Evolutionary conservation across 768 basidiomycete genomes (phyloP), one percentile per base, ranked within the genome.

Genomic region (Termitomyces sp.): DNA sequence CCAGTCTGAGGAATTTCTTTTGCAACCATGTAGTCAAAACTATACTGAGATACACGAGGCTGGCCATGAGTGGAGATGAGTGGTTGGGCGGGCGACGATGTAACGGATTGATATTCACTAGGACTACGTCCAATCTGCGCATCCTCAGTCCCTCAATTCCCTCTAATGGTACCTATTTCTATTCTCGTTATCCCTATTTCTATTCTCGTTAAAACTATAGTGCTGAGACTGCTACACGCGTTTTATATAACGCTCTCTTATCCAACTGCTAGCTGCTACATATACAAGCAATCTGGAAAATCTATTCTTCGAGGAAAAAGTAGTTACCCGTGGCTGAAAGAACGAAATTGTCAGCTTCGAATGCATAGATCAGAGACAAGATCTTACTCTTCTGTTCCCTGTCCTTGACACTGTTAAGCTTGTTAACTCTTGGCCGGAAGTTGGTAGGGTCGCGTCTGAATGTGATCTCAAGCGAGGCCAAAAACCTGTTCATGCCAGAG

Each of bases 371-470:
- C 51, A n/a, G 3, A 46, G 57, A 44, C 21, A 55, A 50, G 55
- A 19, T 67, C 81, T 30, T 62, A 90, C 91, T 61, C 73, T 93
- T 94, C 73, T 94, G 91, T 70, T 94, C 91, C 56, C 88, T 77
- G 67, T 94, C 91, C 73, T 94, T 94, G 65, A 93, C 80, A 71
- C 88, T 89, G 70, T 91, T 73, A 53, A 82, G 65, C 73, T 94
- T 94, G 76, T 94, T 94, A 27, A 94, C 91, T 41, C 91, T 84
- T 37, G 91, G 91, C 41, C 91, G 81, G 79, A 83, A 94, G 75
- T 94, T 93, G 57, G 94, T 96, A 11, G 96, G 97, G 73, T 99
- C 97, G 64, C 97, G 87, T 58, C 97, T 82, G 86, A 98, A 98
- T 1, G 97, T 98, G 70, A 98, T 96, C 72, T 98, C 94, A 14